A percentile compares a stretch with the other conserved stretches of the same genome.
Conservation (phyloP, 352 stramenopile species). For the Phytopythium cucurbitacearum region DNA sequence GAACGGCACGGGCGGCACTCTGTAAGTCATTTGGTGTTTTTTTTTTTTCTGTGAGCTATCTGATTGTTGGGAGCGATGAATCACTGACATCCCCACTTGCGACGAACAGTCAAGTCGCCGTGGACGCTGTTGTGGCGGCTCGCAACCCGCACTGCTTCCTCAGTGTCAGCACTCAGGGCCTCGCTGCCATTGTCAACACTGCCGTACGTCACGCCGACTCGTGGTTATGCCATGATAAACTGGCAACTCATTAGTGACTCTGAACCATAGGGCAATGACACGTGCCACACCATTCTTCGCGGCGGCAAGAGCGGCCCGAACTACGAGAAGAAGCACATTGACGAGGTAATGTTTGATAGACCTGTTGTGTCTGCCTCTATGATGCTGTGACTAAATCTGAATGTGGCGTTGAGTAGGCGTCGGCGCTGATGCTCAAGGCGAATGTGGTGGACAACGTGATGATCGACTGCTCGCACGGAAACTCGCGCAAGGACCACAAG, state of each 20-base stretch:
- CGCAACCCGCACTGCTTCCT: constrained; percentile 87
- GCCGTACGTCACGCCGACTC: constrained; percentile 17
- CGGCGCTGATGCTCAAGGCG: constrained; percentile 79
- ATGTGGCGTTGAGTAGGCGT: constrained; percentile 15
- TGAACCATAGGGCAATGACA: constrained; percentile 64
- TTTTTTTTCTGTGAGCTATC: neutral
- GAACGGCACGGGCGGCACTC: constrained; percentile 83
- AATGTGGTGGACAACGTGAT: constrained; percentile 84
- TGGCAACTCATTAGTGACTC: neutral
- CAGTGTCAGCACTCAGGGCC: constrained; percentile 81
- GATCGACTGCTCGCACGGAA: constrained; percentile 90
- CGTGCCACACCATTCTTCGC: constrained; percentile 87
- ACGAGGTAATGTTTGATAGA: constrained; percentile 20
- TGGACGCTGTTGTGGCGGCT: constrained; percentile 80
- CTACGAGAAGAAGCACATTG: constrained; percentile 81
- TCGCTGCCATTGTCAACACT: constrained; percentile 87
- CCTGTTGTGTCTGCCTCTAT: neutral
- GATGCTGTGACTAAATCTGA: neutral
- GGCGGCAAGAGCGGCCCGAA: constrained; percentile 84
- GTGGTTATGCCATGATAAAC: neutral
- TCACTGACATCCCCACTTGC: neutral
- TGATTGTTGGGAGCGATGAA: neutral
- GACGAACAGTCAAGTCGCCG: constrained; percentile 55
- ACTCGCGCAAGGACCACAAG: constrained; percentile 87
- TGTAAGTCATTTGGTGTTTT: constrained; percentile 21